Percentiles rank a stretch among this genome's conserved stretches.
Evolutionary conservation across 495 filamentous ascomycete genomes (phyloP).

Genomic region (Penicillium canescens): DNA sequence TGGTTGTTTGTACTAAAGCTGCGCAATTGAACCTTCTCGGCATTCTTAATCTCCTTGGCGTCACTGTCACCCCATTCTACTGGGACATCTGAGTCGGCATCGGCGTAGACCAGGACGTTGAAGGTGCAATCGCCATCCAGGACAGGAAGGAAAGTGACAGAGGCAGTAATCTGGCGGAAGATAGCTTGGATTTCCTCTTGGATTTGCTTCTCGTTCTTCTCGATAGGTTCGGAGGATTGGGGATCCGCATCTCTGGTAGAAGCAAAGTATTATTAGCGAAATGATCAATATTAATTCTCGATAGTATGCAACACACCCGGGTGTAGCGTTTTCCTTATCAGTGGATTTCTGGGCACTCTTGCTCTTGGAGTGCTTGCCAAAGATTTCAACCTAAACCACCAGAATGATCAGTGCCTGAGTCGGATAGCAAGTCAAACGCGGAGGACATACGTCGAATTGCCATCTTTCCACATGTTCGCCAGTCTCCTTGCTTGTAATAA

Average conservation of each 20-base stretch:
- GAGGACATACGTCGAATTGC: constrained; percentile 84
- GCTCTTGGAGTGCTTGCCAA: constrained; percentile 56
- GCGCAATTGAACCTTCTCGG: constrained; percentile 91
- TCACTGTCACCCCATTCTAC: constrained; percentile 99
- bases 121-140: constrained; percentile 94
- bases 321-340: constrained; percentile 64
- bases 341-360: constrained; percentile 46
- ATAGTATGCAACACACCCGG: constrained; percentile 43
- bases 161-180: constrained; percentile 97
- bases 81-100: constrained; percentile 93
- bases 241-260: constrained; percentile 31
- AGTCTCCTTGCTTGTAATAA: constrained; percentile 93
- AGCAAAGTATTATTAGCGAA: constrained; percentile 2
- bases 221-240: constrained; percentile 38
- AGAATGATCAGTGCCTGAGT: constrained; percentile 5
- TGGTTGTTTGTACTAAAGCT: constrained; percentile 96
- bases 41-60: constrained; percentile 94
- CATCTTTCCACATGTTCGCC: constrained; percentile 94
- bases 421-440: not conserved
- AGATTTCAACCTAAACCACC: constrained; percentile 63
- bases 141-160: constrained; percentile 94
- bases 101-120: constrained; percentile 97
- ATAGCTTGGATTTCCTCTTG: constrained; percentile 93
- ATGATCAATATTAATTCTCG: not conserved
- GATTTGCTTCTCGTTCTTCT: constrained; percentile 91